A percentile compares a stretch with the other conserved stretches of the same genome.
Conservation (phyloP, 2,329 filamentous ascomycete species). For the Talaromyces verruculosus region DNA sequence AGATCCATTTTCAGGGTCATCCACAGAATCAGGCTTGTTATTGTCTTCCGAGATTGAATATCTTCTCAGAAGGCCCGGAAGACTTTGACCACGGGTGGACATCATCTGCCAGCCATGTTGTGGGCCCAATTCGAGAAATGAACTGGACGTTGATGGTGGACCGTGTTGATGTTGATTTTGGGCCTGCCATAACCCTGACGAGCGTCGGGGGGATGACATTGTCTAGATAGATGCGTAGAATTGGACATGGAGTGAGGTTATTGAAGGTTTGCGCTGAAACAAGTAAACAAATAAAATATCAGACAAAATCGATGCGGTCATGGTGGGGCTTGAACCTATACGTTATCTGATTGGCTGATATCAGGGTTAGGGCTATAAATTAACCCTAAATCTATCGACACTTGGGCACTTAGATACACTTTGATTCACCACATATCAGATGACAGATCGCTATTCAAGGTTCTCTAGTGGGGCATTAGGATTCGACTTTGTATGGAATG, state of each 20-base stretch:
- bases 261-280: not conserved
- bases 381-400: not conserved
- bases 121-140: conserved; percentile 33
- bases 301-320: not conserved
- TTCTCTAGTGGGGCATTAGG: not conserved
- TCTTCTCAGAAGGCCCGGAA: conserved; percentile 35
- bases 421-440: not conserved
- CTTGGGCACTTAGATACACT: not conserved
- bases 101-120: conserved; percentile 38
- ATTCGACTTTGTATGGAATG: not conserved
- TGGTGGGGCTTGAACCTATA: not conserved
- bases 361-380: not conserved
- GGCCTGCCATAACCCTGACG: not conserved
- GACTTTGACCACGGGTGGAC: conserved; percentile 41
- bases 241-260: not conserved
- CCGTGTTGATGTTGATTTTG: not conserved
- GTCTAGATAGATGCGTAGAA: not conserved
- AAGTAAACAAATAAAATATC: not conserved
- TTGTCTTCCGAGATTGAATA: conserved; percentile 15
- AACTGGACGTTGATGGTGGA: conserved; percentile 7
- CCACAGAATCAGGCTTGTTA: not conserved
- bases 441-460: not conserved
- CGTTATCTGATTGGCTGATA: not conserved
- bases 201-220: conserved; percentile 17
- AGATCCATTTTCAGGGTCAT: conserved; percentile 11